Base-by-base conservation (phyloP, 805 yeast species). In the Candida manassasensis region DNA sequence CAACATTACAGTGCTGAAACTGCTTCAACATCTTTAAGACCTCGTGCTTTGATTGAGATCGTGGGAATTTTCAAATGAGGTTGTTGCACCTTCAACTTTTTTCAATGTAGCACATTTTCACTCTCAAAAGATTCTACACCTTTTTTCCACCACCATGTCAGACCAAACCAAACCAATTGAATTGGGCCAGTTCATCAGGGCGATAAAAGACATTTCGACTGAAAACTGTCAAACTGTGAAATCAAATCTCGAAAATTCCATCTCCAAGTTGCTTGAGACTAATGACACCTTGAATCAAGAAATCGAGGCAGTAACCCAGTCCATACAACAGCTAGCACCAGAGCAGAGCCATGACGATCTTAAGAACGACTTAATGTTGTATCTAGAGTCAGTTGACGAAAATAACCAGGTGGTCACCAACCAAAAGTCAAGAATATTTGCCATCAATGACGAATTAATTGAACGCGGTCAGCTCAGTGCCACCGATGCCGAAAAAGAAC, bases 371-470 rank as follows among this genome's bases (percentile, higher is more conserved):
- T 49, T 61, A n/a, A 52, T 58, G 11, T 48, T 82, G 11, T 81
- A 73, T 54, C 51, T 46, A 4, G 81, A 75, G n/a, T 68, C 80
- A 7, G 64, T 79, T 12, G 46, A 50, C 6, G 89, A 81, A 43
- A 82, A 82, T 51, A 55, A 62, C 9, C 49, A 52, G 3, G 83
- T 80, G n/a, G 58, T 80, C 15, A 45, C 52, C 2, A 79, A 73
- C 47, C 81, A 79, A 48, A 39, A 51, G 8, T 60, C 63, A 21
- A 57, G 82, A 39, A 49, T 78, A 3, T 59, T 55, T 3, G 65
- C 67, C 0, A 48, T 80, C 13, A 61, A 67, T 21, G 50, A 59
- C 13, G 85, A 81, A 48, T 56, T 78, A 16, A 42, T 48, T n/a
- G 50, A 53, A 35, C 59, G 85, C 37, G 73, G 59, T 2, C 34